Evolutionary conservation across 2,329 filamentous ascomycete genomes (phyloP), one percentile per base, ranked within the genome.

Genomic region (Coccinonectria pachysandricola): DNA sequence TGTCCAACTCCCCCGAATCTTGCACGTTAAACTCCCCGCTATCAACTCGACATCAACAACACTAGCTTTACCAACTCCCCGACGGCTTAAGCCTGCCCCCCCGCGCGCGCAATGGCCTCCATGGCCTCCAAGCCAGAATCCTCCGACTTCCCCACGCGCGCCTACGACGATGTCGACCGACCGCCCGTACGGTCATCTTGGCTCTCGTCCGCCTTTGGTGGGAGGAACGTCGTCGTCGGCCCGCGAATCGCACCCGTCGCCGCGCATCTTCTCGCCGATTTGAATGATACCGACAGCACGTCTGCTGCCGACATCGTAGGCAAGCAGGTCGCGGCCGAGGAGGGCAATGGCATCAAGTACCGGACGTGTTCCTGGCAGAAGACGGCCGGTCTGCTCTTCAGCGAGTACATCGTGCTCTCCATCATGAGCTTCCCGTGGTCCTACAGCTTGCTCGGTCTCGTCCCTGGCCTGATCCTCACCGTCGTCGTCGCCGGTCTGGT

Each of bases 361-460:
- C 70, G 86, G 33, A 93, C 85, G 20, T 95, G 87, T 59, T 86
- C 79, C 42, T 95, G 87, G 87, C 79, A 82, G 48, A 94, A 93
- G 79, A 94, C 86, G 27, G 85, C 87, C 0, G 85, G 79, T 1
- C 55, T 94, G 39, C 71, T 94, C 24, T 94, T 94, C 57, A 91
- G 84, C 23, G 87, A 94, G 62, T 94, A 95, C 55, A 95, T 94
- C 30, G 92, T 84, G 50, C 60, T 94, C 57, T 49, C 71, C 32
- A 93, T 94, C 49, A 93, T 94, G 85, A 91, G 83, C 23, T 94
- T 94, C 42, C 87, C 87, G 0, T 92, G 81, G 68, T 92, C 85
- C 0, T 94, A 94, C 56, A 83, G 83, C 21, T 60, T 87, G 15
- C 69, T 95, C 8, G 86, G 87, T 4, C 70, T 94, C 8, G 81